phyloP scores from a whole-genome alignment of 2,329 filamentous ascomycete species.

The Salinomyces thailandicus region DNA sequence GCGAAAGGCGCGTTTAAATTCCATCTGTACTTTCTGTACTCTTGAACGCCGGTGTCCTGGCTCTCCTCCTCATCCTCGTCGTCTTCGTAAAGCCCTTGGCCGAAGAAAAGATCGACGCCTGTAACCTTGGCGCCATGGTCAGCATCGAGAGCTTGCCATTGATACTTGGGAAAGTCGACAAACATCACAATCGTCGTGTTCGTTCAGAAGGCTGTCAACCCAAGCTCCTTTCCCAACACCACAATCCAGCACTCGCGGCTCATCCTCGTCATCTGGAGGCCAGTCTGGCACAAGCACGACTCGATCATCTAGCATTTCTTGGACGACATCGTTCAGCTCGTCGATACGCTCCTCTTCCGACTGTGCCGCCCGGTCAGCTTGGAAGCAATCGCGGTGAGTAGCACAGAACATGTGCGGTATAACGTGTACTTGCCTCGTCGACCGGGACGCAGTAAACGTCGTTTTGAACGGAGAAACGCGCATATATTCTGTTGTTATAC shows the following conservation, averaged over 20 bases:
- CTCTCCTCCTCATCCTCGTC: slow-evolving; percentile 15
- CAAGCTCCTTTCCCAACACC: slow-evolving; percentile 25
- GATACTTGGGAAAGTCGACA: slow-evolving; percentile 1
- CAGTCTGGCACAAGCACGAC: slow-evolving; percentile 15
- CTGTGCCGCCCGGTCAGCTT: slow-evolving; percentile 9
- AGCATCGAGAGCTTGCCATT: not conserved
- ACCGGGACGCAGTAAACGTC: slow-evolving; percentile 24
- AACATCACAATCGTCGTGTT: slow-evolving; percentile 14
- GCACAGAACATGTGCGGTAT: not conserved
- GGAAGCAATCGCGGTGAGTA: not conserved
- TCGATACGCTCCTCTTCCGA: slow-evolving; percentile 21
- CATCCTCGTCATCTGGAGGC: slow-evolving; percentile 14
- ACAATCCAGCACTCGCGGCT: slow-evolving; percentile 23
- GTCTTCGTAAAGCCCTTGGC: slow-evolving; percentile 13
- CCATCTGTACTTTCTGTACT: slow-evolving; percentile 22
- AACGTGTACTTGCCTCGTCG: slow-evolving; percentile 24
- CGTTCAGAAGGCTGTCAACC: slow-evolving; percentile 28
- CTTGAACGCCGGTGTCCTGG: slow-evolving; percentile 14
- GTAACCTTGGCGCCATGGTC: slow-evolving; percentile 14
- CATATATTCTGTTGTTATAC: slow-evolving; percentile 17
- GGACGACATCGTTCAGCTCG: slow-evolving; percentile 21
- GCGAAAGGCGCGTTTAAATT: slow-evolving; percentile 26
- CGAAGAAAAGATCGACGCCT: slow-evolving; percentile 25
- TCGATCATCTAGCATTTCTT: slow-evolving; percentile 13
- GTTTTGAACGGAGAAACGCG: slow-evolving; percentile 17